phyloP scores from a whole-genome alignment of 805 yeast genomes.

The Kodamaea lidongshanica region DNA sequence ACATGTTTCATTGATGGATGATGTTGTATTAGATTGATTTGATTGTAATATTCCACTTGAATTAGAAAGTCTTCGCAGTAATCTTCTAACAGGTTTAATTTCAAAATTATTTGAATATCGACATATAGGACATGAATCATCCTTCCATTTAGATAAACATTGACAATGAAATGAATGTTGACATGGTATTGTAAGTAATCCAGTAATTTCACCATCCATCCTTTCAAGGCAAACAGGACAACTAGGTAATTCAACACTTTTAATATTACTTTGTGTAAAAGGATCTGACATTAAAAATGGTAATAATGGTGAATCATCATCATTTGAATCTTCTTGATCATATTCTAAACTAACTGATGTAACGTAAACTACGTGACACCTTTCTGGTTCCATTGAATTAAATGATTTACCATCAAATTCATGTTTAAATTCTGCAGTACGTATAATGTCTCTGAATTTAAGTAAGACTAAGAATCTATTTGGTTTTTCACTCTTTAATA shows the following conservation, averaged over 20 bases:
- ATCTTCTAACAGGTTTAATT: constrained; percentile 1
- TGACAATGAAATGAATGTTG: constrained; percentile 91
- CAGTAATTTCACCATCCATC: constrained; percentile 75
- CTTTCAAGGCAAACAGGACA: constrained; percentile 91
- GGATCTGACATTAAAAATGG: constrained; percentile 74
- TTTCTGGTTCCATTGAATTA: constrained; percentile 84
- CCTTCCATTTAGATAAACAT: constrained; percentile 83
- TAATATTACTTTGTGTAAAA: constrained; percentile 38
- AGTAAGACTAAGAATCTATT: constrained; percentile 71
- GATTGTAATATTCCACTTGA: too few relatives aligned
- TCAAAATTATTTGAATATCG: constrained; percentile 57
- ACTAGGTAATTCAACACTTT: constrained; percentile 66
- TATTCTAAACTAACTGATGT: constrained; percentile 46
- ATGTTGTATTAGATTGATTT: too few relatives aligned
- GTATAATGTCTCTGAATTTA: constrained; percentile 54
- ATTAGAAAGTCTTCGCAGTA: constrained; percentile 27
- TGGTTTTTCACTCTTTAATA: constrained; percentile 58
- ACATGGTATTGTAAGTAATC: constrained; percentile 80
- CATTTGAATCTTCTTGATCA: constrained; percentile 7
- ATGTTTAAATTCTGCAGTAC: constrained; percentile 60
- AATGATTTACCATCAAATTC: constrained; percentile 67
- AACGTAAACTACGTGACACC: constrained; percentile 72
- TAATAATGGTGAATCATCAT: constrained; percentile 24
- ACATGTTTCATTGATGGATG: constrained; percentile 1
- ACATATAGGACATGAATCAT: constrained; percentile 88